Conservation (phyloP, 805 yeast genomes). For the Saccharomycopsis capsularis region DNA sequence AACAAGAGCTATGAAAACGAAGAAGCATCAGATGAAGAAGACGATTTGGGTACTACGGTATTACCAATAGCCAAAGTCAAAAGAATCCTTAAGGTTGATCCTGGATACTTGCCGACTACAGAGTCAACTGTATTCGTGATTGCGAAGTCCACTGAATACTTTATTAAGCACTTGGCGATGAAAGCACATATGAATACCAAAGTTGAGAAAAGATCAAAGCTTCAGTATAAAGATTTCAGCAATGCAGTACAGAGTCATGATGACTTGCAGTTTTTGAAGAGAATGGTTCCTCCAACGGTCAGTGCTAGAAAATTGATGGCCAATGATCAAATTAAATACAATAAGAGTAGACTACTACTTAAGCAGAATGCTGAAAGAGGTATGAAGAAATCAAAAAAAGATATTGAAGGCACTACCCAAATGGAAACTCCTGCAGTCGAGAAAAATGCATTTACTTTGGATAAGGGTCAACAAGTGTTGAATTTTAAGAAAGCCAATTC, state of each 20-base stretch:
- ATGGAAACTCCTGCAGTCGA: background rate
- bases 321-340: conserved; percentile 33
- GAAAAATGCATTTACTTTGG: conserved; percentile 22
- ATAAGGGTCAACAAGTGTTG: conserved; percentile 38
- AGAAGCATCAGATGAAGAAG: conserved; percentile 27
- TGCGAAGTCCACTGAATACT: conserved; percentile 72
- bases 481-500: conserved; percentile 24
- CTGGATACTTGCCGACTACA: conserved; percentile 61
- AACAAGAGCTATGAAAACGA: too few relatives aligned
- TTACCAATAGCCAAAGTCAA: conserved; percentile 66
- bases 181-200: conserved; percentile 63
- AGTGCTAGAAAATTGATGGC: conserved; percentile 43
- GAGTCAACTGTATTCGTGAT: conserved; percentile 67
- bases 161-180: conserved; percentile 61
- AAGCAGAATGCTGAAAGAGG: conserved; percentile 5
- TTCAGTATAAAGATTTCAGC: conserved; percentile 66
- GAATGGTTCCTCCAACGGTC: conserved; percentile 59
- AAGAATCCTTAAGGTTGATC: conserved; percentile 67
- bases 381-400: background rate
- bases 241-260: conserved; percentile 54
- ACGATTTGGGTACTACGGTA: conserved; percentile 29
- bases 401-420: background rate
- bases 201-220: conserved; percentile 57
- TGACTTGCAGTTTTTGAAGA: conserved; percentile 54
- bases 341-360: conserved; percentile 12